These are phyloP conservation scores for Aspergillus sclerotiicarbonarius DNA, from an alignment of 495 filamentous ascomycete species.

Conservation along the genomic window DNA sequence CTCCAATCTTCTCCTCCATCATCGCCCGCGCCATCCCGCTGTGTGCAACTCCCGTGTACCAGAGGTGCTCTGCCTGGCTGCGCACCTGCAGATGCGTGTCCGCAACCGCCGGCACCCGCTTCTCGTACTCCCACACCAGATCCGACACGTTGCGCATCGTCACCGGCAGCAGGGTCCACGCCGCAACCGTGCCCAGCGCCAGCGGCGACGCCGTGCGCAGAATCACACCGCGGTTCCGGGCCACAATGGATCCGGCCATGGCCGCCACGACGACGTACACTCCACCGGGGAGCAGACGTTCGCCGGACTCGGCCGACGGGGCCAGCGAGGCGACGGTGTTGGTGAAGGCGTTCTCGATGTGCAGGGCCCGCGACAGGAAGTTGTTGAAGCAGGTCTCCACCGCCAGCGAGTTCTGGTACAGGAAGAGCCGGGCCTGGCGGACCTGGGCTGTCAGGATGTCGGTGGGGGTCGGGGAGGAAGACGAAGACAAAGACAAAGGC, in stretches of 20 bases:
- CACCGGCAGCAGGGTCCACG: conserved; percentile 69
- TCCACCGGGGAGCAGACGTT: conserved; percentile 78
- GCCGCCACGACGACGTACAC: conserved; percentile 88
- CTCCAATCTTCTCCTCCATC: conserved; percentile 74
- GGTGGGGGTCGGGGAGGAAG: conserved; percentile 72
- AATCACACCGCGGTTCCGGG: conserved; percentile 79
- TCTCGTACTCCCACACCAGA: conserved; percentile 85
- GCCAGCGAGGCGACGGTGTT: conserved; percentile 82
- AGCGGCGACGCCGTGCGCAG: conserved; percentile 70
- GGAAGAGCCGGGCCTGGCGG: conserved; percentile 71
- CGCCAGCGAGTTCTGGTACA: conserved; percentile 67
- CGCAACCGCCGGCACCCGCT: conserved; percentile 74
- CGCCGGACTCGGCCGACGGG: conserved; percentile 74
- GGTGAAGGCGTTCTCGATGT: conserved; percentile 75
- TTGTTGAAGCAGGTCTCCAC: conserved; percentile 77
- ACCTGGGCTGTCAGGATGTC: conserved; percentile 87
- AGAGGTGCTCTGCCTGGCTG: conserved; percentile 64
- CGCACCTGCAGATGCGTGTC: conserved; percentile 70
- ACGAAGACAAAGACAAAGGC: conserved; percentile 24
- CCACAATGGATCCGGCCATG: conserved; percentile 88
- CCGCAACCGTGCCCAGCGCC: conserved; percentile 68
- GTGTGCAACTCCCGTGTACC: conserved; percentile 68
- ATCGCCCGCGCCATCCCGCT: conserved; percentile 64
- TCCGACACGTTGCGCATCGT: conserved; percentile 83
- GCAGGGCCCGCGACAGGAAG: conserved; percentile 69